Base-by-base conservation (phyloP, 2,329 filamentous ascomycete species). In the Sclerotinia minor region DNA sequence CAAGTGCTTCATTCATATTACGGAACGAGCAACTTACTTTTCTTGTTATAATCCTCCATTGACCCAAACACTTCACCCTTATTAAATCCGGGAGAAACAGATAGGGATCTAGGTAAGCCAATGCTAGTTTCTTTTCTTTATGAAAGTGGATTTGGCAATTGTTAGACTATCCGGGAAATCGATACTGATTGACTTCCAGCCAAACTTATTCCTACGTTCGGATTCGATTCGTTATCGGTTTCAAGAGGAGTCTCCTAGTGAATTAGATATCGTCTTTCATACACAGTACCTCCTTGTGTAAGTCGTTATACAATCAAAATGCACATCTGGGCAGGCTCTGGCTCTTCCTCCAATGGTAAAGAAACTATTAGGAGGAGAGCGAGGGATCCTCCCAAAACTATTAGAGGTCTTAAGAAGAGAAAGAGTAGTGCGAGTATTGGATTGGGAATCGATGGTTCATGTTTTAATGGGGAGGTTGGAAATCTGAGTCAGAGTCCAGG, bases 311-410 rank as follows among this genome's bases (percentile, higher is more conserved):
- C 5, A 50, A 21, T 61, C 29, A 38, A 61, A 19, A 50, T 61
- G 59, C 59, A 61, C 11, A 50, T 61, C n/a, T 61, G 59, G 59
- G 59, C 59, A 38, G 59, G 59, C 8, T 61, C 59, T 11, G 59
- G 59, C 21, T 55, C 53, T 38, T 50, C 45, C 21, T 35, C 15
- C 21, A 61, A 24, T 17, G 59, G 59, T 3, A 61, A 38, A 8
- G 59, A 50, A 5, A 61, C 59, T 2, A 29, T 61, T 61, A 35
- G 59, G 50, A 29, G 59, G 38, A 61, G 32, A 38, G 8, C 47
- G 32, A 50, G 15, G 47, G 21, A 45, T 2, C 59, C 59, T 38
- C 24, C 26, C 6, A 61, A 61, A 29, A 38, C 45, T 26, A 15
- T 29, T 3, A 61, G n/a, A 5, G 11, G 21, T 19, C 21, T 61